Conservation (phyloP, 257 asterid species). For the Jasminum sambac region DNA sequence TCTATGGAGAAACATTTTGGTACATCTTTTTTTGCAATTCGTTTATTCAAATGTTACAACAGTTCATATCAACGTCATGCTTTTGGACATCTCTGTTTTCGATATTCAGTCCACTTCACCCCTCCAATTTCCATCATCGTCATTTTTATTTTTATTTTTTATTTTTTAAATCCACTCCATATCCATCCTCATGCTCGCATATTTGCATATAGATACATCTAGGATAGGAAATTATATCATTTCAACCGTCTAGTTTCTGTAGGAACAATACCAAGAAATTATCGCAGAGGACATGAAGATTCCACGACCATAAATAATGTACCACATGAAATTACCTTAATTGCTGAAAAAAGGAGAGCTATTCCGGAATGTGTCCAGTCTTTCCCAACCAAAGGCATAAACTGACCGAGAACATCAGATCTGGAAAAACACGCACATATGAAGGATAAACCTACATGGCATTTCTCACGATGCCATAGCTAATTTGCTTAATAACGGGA, state of each 20-base stretch:
- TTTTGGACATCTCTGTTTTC: background rate
- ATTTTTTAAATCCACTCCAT: background rate
- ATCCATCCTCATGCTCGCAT: background rate
- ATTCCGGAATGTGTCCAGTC: constrained; percentile 99
- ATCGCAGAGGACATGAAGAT: constrained; percentile 20
- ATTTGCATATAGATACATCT: background rate
- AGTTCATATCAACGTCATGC: background rate
- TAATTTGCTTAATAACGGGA: background rate
- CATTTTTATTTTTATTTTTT: no score
- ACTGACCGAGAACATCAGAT: constrained; percentile 99
- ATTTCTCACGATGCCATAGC: background rate
- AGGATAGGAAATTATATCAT: background rate
- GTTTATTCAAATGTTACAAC: background rate
- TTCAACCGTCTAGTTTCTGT: background rate
- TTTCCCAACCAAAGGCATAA: constrained; percentile 98
- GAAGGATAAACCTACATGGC: background rate
- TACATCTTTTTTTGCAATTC: background rate
- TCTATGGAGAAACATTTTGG: background rate
- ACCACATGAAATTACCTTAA: constrained; percentile 61
- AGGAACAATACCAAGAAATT: constrained; percentile 11
- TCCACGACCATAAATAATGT: constrained; percentile 11
- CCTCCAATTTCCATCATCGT: background rate
- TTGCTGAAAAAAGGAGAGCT: constrained; percentile 95
- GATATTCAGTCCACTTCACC: background rate
- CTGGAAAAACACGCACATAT: constrained; percentile 43